Evolutionary conservation across 2,329 filamentous ascomycete genomes (phyloP), one percentile per base, ranked within the genome.

Genomic region (Colletotrichum sp.): DNA sequence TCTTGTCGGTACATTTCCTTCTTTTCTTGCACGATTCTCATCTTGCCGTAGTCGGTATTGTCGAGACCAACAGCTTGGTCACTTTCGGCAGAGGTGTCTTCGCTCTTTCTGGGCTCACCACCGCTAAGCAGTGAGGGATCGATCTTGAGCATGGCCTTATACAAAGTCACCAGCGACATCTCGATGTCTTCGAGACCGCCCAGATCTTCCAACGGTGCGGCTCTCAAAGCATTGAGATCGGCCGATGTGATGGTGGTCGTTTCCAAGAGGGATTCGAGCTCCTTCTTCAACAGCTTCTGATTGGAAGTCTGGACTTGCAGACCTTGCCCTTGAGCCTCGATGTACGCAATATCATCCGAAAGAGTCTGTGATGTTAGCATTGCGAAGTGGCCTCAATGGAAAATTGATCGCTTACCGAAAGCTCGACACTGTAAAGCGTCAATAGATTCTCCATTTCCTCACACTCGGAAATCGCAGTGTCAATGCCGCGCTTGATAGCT

Each of bases 271-370:
- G 93, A 94, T 82, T 97, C 93, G 3, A 99, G 90, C 83, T 99
- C 97, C 77, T 93, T 95, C 83, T 96, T 95, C 62, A 99, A 90
- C 32, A 98, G 90, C 83, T 98, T 98, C 83, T 99, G 97, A 80
- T 99, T 99, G 55, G 97, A 95, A 24, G 96, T 96, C 84, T 98
- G 97, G 8, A 99, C 96, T 81, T 99, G 97, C 62, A 99, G 88
- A 87, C 97, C 97, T 85, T 99, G 96, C 8, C 95, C 96, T 84
- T 99, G 97, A 3, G 97, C 96, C 86, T 99, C 97, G 78, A 99
- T 98, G 82, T 97, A 98, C 5, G 96, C 93, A 79, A 99, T 97
- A 80, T 99, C 97, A 66, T 98, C 96, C 72, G 96, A 96, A 34
- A 99, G 89, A 65, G 96, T 98, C 94, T 97, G 32, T 18, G 6